phyloP scores from a whole-genome alignment of 148 eudicot species.

The Limonium bicolor region DNA sequence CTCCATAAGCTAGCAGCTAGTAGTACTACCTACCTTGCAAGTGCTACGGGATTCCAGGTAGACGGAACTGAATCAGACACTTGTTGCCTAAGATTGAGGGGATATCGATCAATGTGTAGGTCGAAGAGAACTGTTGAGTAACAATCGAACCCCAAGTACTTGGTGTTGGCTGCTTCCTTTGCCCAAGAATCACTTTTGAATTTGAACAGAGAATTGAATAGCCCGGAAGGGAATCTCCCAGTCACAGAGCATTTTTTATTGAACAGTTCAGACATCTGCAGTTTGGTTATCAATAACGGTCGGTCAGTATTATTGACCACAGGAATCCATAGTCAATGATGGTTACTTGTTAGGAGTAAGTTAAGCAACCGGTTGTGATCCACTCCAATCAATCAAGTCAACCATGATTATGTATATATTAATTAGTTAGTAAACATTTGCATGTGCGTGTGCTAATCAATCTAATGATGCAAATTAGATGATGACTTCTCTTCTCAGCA shows the following conservation, averaged over 20 bases:
- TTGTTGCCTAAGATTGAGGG: conserved; percentile 38
- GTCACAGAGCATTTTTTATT: conserved; percentile 38
- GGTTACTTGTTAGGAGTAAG: no score
- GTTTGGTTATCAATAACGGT: no score
- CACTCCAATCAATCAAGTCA: no score
- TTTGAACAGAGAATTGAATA: conserved; percentile 52
- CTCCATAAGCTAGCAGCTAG: no score
- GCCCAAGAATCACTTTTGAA: conserved; percentile 73
- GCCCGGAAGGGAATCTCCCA: conserved; percentile 69
- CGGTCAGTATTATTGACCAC: no score
- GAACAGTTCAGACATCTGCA: conserved; percentile 70
- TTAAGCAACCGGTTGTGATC: no score
- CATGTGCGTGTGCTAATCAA: no score
- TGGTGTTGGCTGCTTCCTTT: conserved; percentile 39
- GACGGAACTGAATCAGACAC: conserved; percentile 61
- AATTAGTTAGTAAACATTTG: no score
- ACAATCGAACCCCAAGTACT: conserved; percentile 52
- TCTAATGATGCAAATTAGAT: no score
- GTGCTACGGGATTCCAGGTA: conserved; percentile 60
- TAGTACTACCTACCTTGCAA: conserved; percentile 37
- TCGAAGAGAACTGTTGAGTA: conserved; percentile 34
- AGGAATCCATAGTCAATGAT: no score
- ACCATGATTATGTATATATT: no score
- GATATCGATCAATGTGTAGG: conserved; percentile 47
- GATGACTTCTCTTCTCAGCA: no score